A percentile compares a stretch with the other conserved stretches of the same genome.
Conservation (phyloP, 2,329 filamentous ascomycete genomes). For the Graphilbum sp. region DNA sequence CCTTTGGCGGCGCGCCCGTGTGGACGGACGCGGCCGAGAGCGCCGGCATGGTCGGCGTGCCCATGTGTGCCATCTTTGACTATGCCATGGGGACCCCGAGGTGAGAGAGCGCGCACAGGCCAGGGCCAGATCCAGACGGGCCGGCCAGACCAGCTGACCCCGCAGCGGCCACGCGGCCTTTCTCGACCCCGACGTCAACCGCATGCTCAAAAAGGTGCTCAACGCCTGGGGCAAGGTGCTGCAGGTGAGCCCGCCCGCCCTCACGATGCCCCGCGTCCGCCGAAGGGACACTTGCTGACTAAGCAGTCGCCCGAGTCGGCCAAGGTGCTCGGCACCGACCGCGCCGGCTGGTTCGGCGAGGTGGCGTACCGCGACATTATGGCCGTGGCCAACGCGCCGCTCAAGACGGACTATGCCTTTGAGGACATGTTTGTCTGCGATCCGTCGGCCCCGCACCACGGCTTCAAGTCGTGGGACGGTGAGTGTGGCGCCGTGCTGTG, state of each 20-base stretch:
- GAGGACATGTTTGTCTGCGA: conserved; percentile 47
- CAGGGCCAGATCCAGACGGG: too few relatives aligned
- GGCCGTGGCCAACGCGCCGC: conserved; percentile 31
- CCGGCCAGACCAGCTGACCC: background rate
- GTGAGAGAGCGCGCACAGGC: conserved; percentile 9
- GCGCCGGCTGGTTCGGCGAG: conserved; percentile 37
- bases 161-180: conserved; percentile 34
- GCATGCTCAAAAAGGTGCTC: conserved; percentile 34
- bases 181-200: conserved; percentile 36
- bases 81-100: conserved; percentile 39
- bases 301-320: conserved; percentile 38
- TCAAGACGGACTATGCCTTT: conserved; percentile 27
- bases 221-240: conserved; percentile 41
- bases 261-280: conserved; percentile 13
- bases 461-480: conserved; percentile 52
- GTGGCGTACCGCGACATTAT: conserved; percentile 30
- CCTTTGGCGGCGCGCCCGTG: conserved; percentile 31
- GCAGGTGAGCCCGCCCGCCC: conserved; percentile 8
- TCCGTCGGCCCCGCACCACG: conserved; percentile 32
- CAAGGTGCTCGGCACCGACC: conserved; percentile 26
- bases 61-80: conserved; percentile 35
- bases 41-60: conserved; percentile 37
- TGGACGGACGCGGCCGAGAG: conserved; percentile 35
- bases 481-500: conserved; percentile 6
- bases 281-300: too few relatives aligned